These are phyloP conservation scores for Trichosporon ovoides DNA, from an alignment of 1,284 basidiomycete genomes.

Conservation along the genomic window DNA sequence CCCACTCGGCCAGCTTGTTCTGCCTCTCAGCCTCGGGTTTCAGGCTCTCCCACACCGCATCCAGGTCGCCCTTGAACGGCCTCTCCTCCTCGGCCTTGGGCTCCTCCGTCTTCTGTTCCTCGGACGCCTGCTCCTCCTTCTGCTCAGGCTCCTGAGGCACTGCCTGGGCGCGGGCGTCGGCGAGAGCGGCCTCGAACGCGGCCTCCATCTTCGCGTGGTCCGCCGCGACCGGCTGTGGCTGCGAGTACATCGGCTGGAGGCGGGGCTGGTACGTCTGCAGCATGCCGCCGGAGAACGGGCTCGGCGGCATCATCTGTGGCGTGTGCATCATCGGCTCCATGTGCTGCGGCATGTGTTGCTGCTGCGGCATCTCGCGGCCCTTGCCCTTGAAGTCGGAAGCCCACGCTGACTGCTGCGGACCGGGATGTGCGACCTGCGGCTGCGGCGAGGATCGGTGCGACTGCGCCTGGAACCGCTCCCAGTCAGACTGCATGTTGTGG, in stretches of 20 bases:
- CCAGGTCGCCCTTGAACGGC: slow-evolving; percentile 49
- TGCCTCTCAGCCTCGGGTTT: slow-evolving; percentile 48
- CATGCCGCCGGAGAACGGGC: slow-evolving; percentile 15
- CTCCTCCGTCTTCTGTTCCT: slow-evolving; percentile 53
- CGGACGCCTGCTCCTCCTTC: slow-evolving; percentile 28
- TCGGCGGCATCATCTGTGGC: slow-evolving; percentile 12
- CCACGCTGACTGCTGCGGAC: slow-evolving; percentile 7
- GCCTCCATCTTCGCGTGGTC: slow-evolving; percentile 55
- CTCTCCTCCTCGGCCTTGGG: slow-evolving; percentile 37
- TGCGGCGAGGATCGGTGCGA: slow-evolving; percentile 17
- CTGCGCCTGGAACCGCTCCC: slow-evolving; percentile 15
- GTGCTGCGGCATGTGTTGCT: background rate
- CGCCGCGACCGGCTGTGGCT: slow-evolving; percentile 36
- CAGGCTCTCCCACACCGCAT: slow-evolving; percentile 50
- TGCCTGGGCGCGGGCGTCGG: slow-evolving; percentile 54
- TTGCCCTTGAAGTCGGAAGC: slow-evolving; percentile 26
- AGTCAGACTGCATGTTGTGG: slow-evolving; percentile 15
- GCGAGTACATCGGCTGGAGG: slow-evolving; percentile 18
- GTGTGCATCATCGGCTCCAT: slow-evolving; percentile 11
- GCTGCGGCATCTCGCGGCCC: slow-evolving; percentile 17
- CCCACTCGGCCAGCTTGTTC: slow-evolving; percentile 76
- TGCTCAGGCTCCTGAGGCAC: slow-evolving; percentile 5
- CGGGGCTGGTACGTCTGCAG: slow-evolving; percentile 20
- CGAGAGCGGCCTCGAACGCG: slow-evolving; percentile 73
- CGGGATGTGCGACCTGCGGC: slow-evolving; percentile 1